Base-by-base conservation (phyloP, 441 rosid species). In the Flueggea neowawraea region DNA sequence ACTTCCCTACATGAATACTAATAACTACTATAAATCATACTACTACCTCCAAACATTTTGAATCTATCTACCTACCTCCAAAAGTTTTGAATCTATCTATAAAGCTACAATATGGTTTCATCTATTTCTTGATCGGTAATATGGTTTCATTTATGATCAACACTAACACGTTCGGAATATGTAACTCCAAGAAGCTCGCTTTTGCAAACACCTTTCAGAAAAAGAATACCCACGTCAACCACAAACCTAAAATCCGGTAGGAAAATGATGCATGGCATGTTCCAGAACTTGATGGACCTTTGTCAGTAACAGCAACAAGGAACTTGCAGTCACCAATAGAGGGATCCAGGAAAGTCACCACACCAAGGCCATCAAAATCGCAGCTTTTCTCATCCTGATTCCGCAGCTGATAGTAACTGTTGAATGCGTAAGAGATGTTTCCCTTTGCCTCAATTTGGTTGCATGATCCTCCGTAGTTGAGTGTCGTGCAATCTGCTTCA, bases 401-500 rank as follows among this genome's bases (percentile, higher is more conserved):
- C 69, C 78, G 93, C 70, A 83, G 58, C 80, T 94, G 98, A 74
- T 94, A 94, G 77, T 85, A 94, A 69, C 98, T 89, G 69, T 94
- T 94, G 82, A 94, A 94, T 61, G 90, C 96, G 68, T 87, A 94
- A 2, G 97, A 94, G 70, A 89, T 74, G 50, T 90, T 94, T 15
- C 86, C 98, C 69, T 89, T 94, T 12, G 71, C 89, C 28, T 94
- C 99, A 41, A 94, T 82, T 58, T 69, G 84, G 57, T 86, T 94
- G 66, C 99, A 94, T 0, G 96, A 91, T 31, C 96, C 99, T 6
- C 99, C 99, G 5, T 86, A 80, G 65, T 77, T 70, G 47, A 91
- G 97, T 5, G 96, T 91, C 0, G 97, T 84, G 82, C 99, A 94
- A 81, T 94, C 99, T 0, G 99, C 99, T 60, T 59, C 74, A 43